Conservation (phyloP, 768 basidiomycete genomes). For the Auricularia sp. region DNA sequence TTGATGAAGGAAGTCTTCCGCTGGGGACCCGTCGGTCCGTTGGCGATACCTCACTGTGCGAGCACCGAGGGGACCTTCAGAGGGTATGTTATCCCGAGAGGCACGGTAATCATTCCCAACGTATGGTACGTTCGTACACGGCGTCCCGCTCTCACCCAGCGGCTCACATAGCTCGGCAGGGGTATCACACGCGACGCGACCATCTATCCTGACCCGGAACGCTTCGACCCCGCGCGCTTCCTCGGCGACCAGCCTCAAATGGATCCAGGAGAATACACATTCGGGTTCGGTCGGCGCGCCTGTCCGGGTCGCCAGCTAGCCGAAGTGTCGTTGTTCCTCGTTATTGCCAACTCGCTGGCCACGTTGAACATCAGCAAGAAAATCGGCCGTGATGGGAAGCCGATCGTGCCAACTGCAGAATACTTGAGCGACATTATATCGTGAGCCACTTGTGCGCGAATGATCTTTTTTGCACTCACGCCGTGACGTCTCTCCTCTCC, state of each 20-base stretch:
- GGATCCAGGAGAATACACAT: conserved; percentile 1
- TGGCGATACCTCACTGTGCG: conserved; percentile 4
- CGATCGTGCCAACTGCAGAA: too few species aligned
- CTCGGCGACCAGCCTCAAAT: background rate
- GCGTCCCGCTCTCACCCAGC: too few species aligned
- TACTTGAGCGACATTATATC: too few species aligned
- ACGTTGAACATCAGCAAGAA: too few species aligned
- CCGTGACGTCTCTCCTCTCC: too few species aligned
- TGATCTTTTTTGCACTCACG: too few species aligned
- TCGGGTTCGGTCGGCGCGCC: conserved; percentile 1
- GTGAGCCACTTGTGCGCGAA: too few species aligned
- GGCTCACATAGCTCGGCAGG: background rate
- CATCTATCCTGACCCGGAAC: conserved; percentile 4
- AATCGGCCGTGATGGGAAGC: too few species aligned
- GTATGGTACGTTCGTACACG: too few species aligned
- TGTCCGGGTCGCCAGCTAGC: conserved; percentile 1
- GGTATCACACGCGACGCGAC: conserved; percentile 1
- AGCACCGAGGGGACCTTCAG: background rate
- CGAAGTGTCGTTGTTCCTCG: background rate
- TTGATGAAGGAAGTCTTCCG: conserved; percentile 12
- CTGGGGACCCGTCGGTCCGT: conserved; percentile 10
- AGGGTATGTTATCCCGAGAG: conserved; percentile 3
- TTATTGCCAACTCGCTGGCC: background rate
- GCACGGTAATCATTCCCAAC: conserved; percentile 2
- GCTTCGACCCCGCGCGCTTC: conserved; percentile 6